Conservation (phyloP, 2,329 filamentous ascomycete genomes). For the Ceratocystis lukuohia region DNA sequence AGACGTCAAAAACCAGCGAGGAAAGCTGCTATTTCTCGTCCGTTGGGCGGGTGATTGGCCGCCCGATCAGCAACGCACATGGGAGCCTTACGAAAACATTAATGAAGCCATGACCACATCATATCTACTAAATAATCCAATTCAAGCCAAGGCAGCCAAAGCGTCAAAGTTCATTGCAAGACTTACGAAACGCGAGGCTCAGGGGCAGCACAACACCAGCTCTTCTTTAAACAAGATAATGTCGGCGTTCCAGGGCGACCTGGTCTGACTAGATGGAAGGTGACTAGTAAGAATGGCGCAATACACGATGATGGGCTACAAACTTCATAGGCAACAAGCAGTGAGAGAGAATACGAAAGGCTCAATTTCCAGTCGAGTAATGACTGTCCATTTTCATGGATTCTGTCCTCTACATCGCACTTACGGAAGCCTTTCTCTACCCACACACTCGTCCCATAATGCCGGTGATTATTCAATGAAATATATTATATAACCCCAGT, state of each 20-base stretch:
- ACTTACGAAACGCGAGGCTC: background rate
- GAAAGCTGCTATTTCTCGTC: conserved; percentile 36
- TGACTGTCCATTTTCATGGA: background rate
- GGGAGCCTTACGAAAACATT: conserved; percentile 44
- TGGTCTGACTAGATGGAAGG: background rate
- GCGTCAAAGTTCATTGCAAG: background rate
- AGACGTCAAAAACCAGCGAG: conserved; percentile 30
- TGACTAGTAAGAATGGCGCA: background rate
- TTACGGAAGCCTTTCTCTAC: too few relatives aligned
- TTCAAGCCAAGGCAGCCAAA: background rate
- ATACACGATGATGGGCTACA: background rate
- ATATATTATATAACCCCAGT: too few relatives aligned
- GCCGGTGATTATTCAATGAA: too few relatives aligned
- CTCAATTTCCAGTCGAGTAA: background rate
- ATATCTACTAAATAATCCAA: conserved; percentile 7
- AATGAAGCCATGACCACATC: conserved; percentile 4
- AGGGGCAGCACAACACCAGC: background rate
- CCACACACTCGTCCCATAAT: too few relatives aligned
- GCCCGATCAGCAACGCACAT: conserved; percentile 41
- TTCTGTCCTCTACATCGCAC: too few relatives aligned
- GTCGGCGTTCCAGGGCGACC: conserved; percentile 6
- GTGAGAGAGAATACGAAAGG: background rate
- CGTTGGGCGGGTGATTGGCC: conserved; percentile 47
- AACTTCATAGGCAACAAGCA: background rate
- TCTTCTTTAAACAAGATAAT: background rate